Conservation (phyloP, 1,284 basidiomycete species). For the Apiotrichum veenhuisii region DNA sequence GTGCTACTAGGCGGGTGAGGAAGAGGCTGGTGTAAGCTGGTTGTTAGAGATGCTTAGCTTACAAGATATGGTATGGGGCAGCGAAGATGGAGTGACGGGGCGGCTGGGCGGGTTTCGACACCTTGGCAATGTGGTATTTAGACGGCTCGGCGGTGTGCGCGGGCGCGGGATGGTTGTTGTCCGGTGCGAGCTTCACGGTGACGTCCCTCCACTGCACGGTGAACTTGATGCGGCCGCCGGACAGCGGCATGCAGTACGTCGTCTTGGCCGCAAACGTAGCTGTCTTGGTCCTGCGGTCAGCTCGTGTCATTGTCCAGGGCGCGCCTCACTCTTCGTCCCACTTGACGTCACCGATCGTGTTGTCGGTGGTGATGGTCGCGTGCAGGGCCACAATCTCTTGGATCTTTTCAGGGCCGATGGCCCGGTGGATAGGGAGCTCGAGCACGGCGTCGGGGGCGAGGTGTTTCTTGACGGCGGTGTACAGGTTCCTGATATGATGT, state of each 20-base stretch:
- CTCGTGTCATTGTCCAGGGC: not conserved
- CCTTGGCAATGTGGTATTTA: slow-evolving; percentile 35
- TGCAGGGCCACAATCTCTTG: slow-evolving; percentile 32
- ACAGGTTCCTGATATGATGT: slow-evolving; percentile 7
- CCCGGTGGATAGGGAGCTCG: slow-evolving; percentile 16
- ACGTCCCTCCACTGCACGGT: slow-evolving; percentile 18
- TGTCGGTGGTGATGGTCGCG: slow-evolving; percentile 17
- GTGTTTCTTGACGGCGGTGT: slow-evolving; percentile 32
- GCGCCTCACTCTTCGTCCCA: slow-evolving; percentile 34
- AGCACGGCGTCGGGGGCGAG: slow-evolving; percentile 33
- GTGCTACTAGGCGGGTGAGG: slow-evolving; percentile 13
- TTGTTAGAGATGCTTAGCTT: slow-evolving; percentile 3
- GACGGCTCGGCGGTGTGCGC: slow-evolving; percentile 17
- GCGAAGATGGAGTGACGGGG: slow-evolving; percentile 7
- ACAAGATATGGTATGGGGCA: slow-evolving; percentile 20
- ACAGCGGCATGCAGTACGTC: slow-evolving; percentile 22
- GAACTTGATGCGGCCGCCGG: slow-evolving; percentile 7
- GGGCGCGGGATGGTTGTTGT: slow-evolving; percentile 19
- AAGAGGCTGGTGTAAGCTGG: not conserved
- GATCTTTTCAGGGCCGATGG: slow-evolving; percentile 29
- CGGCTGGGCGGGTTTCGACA: slow-evolving; percentile 16
- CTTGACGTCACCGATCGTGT: slow-evolving; percentile 25
- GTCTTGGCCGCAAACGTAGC: slow-evolving; percentile 25
- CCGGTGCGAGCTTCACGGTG: slow-evolving; percentile 25
- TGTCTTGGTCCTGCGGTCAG: slow-evolving; percentile 21